Conservation (phyloP, 805 yeast genomes). For the Saccharomycopsis sp. region DNA sequence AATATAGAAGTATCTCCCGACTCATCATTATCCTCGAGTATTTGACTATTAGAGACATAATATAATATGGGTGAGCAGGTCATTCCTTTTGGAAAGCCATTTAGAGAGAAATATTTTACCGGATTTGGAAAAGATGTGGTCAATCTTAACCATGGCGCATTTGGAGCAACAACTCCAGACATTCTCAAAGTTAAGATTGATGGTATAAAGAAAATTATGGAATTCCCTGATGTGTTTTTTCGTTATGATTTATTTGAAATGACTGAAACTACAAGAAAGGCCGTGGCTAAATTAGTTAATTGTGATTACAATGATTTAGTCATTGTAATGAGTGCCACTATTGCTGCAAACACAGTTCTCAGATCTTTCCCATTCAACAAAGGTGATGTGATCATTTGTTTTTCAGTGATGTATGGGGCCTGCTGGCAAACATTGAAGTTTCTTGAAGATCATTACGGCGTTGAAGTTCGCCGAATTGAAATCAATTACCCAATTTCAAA, state of each 20-base stretch:
- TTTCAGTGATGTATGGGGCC: constrained; percentile 46
- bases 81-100: constrained; percentile 40
- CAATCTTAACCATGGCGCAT: constrained; percentile 59
- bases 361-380: constrained; percentile 45
- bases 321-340: constrained; percentile 52
- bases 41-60: too few species aligned
- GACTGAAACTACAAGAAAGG: constrained; percentile 32
- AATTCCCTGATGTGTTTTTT: constrained; percentile 43
- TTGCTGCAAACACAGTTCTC: constrained; percentile 50
- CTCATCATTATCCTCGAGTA: too few species aligned
- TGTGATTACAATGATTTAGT: constrained; percentile 42
- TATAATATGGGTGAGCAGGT: too few species aligned
- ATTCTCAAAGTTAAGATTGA: constrained; percentile 35
- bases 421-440: constrained; percentile 46
- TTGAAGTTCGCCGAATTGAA: constrained; percentile 25
- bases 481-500: constrained; percentile 40
- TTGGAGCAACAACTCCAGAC: constrained; percentile 46
- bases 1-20: too few species aligned
- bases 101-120: constrained; percentile 42
- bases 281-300: constrained; percentile 38
- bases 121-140: constrained; percentile 34
- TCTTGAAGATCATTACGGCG: constrained; percentile 29
- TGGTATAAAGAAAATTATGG: constrained; percentile 27
- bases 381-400: constrained; percentile 45
- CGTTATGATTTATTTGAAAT: constrained; percentile 26